Evolutionary conservation across 2,329 filamentous ascomycete genomes (phyloP).

Genomic region (Botrytis porri): DNA sequence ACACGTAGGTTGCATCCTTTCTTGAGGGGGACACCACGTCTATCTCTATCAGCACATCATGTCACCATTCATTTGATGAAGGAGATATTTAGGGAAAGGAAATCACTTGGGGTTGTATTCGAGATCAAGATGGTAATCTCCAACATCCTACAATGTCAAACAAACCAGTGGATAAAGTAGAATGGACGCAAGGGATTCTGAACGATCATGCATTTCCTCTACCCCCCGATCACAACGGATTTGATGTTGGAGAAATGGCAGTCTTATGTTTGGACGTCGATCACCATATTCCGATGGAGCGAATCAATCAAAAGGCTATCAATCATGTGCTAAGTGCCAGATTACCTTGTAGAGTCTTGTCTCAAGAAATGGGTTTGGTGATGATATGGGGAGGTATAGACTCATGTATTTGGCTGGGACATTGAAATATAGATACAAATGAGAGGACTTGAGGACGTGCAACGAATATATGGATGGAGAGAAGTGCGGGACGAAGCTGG

Average conservation of each 20-base stretch:
- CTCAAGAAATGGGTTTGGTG: neutral
- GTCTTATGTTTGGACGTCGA: neutral
- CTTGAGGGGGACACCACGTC: neutral
- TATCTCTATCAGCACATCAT: neutral
- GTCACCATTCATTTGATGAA: neutral
- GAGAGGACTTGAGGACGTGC: neutral
- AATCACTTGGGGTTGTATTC: neutral
- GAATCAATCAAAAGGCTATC: neutral
- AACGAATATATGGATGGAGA: neutral
- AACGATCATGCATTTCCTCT: neutral
- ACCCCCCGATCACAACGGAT: neutral
- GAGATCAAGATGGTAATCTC: neutral
- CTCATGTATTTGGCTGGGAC: neutral
- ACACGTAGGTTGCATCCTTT: neutral
- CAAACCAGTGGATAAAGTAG: neutral
- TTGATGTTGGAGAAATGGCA: neutral
- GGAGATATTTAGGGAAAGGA: neutral
- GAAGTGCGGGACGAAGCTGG: too few species aligned
- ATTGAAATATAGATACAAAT: too few species aligned
- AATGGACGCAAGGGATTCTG: neutral
- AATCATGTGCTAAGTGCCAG: neutral
- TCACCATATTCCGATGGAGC: neutral
- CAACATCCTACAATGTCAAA: neutral
- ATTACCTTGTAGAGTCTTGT: neutral
- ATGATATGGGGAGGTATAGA: neutral